These are phyloP conservation scores for Collybia sordida DNA, from an alignment of 768 basidiomycete species.

Conservation along the genomic window DNA sequence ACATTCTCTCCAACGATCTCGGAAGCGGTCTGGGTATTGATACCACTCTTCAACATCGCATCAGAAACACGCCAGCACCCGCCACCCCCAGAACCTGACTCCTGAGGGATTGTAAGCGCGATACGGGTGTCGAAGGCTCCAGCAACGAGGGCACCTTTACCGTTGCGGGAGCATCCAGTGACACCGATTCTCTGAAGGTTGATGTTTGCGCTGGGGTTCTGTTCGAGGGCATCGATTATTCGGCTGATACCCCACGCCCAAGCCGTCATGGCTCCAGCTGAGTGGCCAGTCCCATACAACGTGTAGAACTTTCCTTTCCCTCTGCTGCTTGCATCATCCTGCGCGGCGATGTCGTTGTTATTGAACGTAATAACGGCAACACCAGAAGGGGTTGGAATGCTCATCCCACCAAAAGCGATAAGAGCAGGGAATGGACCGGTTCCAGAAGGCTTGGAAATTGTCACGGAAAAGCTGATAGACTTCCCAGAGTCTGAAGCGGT, in stretches of 20 bases:
- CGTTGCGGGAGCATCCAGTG: constrained; percentile 60
- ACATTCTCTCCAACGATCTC: constrained; percentile 64
- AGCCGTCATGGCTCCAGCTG: constrained; percentile 55
- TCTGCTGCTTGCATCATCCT: constrained; percentile 42
- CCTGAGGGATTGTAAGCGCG: constrained; percentile 60
- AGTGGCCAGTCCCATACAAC: constrained; percentile 46
- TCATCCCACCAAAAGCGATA: constrained; percentile 49
- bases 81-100: constrained; percentile 60
- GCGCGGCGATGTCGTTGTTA: constrained; percentile 54
- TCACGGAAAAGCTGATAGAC: constrained; percentile 48
- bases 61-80: constrained; percentile 63
- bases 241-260: constrained; percentile 65
- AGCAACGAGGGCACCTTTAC: constrained; percentile 59
- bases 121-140: constrained; percentile 61
- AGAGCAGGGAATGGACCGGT: constrained; percentile 50
- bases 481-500: constrained; percentile 44
- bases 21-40: constrained; percentile 49
- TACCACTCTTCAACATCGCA: constrained; percentile 41
- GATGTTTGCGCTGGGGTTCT: constrained; percentile 44
- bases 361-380: constrained; percentile 50
- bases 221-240: constrained; percentile 60
- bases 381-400: constrained; percentile 34
- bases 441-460: constrained; percentile 44
- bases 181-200: constrained; percentile 50
- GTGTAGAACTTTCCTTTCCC: constrained; percentile 59